These are phyloP conservation scores for Apostasia ramifera DNA, from an alignment of 106 monocot species.

Conservation along the genomic window DNA sequence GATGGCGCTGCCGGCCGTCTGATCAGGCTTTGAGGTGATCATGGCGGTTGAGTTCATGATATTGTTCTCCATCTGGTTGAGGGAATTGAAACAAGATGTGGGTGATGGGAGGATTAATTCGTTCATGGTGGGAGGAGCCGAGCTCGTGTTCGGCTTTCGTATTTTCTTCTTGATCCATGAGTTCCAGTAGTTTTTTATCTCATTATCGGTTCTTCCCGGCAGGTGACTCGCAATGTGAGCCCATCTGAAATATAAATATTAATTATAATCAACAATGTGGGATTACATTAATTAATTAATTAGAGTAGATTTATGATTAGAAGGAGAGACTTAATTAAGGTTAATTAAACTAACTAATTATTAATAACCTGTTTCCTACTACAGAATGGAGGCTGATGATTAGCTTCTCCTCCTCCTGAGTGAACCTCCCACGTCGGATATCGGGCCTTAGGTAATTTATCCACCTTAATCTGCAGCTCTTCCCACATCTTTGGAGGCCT, in stretches of 20 bases:
- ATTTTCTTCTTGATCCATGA: conserved; percentile 81
- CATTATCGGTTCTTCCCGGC: conserved; percentile 65
- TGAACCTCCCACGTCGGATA: conserved; percentile 48
- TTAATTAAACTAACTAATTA: too few species aligned
- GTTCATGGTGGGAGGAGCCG: conserved; percentile 3
- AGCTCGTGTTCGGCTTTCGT: conserved; percentile 13
- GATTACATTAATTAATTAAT: too few species aligned
- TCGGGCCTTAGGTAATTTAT: conserved; percentile 61
- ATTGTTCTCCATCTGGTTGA: conserved; percentile 22
- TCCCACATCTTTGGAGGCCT: conserved; percentile 61
- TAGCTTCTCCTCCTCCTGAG: conserved; percentile 52
- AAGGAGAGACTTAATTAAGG: too few species aligned
- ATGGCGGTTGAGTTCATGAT: conserved; percentile 12
- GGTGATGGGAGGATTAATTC: conserved; percentile 2
- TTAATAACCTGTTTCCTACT: conserved; percentile 48
- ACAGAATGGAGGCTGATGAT: conserved; percentile 53
- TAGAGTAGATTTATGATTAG: too few species aligned
- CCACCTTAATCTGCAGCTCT: conserved; percentile 56
- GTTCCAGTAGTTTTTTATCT: conserved; percentile 80
- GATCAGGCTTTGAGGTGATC: conserved; percentile 2
- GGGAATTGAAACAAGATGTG: conserved; percentile 2
- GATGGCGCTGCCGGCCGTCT: background rate
- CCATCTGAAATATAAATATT: conserved; percentile 42
- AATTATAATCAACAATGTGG: too few species aligned
- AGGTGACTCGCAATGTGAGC: conserved; percentile 71